A percentile compares a stretch with the other conserved stretches of the same genome.
These are phyloP conservation scores for Rhamnella rubrinervis DNA, from an alignment of 331 rosid species.

Conservation along the genomic window DNA sequence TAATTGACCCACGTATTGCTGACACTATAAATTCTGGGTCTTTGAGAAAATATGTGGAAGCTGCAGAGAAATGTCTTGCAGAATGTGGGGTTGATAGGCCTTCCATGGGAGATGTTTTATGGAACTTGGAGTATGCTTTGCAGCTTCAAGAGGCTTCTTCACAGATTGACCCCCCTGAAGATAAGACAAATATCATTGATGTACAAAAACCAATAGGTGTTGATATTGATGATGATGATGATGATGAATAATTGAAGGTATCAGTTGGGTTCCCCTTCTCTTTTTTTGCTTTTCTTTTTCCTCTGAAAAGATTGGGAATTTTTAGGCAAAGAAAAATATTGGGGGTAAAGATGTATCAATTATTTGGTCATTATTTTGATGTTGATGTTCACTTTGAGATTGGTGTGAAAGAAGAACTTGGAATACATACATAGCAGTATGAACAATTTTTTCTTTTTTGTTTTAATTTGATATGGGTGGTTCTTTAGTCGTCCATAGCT, in stretches of 20 bases:
- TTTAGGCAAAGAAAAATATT: too few species aligned
- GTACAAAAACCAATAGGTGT: neutral
- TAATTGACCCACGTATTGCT: conserved; percentile 50
- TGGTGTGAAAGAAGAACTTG: neutral
- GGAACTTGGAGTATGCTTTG: conserved; percentile 78
- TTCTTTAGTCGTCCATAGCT: too few species aligned
- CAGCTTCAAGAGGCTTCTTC: conserved; percentile 53
- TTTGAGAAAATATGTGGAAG: conserved; percentile 44
- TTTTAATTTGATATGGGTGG: too few species aligned
- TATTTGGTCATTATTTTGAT: too few species aligned
- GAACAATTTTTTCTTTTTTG: too few species aligned
- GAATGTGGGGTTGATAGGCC: conserved; percentile 78
- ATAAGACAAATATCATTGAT: conserved; percentile 9
- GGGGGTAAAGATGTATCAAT: too few species aligned
- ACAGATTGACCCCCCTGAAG: conserved; percentile 30
- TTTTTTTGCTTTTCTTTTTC: too few species aligned
- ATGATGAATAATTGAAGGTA: neutral
- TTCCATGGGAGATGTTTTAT: conserved; percentile 73
- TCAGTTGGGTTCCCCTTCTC: too few species aligned
- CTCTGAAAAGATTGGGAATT: too few species aligned
- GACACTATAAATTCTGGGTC: conserved; percentile 38
- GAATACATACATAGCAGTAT: neutral
- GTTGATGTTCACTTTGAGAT: neutral
- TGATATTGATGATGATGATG: neutral
- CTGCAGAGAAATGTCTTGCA: conserved; percentile 67